phyloP scores from a whole-genome alignment of 2,329 filamentous ascomycete species.

The Biscogniauxia mediterranea region DNA sequence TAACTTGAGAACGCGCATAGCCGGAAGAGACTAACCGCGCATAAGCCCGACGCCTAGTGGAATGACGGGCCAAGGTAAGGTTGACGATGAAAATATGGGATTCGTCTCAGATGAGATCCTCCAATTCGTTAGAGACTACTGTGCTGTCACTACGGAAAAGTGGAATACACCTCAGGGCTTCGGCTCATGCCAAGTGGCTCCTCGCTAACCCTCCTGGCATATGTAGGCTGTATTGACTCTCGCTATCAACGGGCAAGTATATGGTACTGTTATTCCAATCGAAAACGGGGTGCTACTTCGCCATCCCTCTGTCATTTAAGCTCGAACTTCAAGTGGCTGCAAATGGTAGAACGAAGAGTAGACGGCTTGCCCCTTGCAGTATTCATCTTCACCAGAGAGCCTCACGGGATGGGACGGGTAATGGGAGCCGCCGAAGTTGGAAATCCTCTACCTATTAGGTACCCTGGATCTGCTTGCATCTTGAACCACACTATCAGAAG shows the following conservation, averaged over 20 bases:
- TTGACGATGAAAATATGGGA: not conserved
- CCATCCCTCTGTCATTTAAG: not conserved
- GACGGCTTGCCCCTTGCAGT: not conserved
- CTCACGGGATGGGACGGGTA: not conserved
- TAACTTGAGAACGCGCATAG: not conserved
- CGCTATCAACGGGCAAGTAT: slow-evolving; percentile 29
- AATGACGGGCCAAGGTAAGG: not conserved
- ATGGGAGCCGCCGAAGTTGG: not conserved
- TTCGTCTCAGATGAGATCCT: not conserved
- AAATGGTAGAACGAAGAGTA: not conserved
- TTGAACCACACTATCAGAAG: not conserved
- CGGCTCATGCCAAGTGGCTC: not conserved
- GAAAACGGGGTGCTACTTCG: slow-evolving; percentile 25
- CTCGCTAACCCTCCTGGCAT: not conserved
- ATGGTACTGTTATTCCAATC: slow-evolving; percentile 25
- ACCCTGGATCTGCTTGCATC: not conserved
- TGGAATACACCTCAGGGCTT: not conserved
- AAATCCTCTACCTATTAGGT: not conserved
- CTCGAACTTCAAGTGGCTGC: not conserved
- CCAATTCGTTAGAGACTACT: not conserved
- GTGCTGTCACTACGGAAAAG: not conserved
- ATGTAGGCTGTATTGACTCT: slow-evolving; percentile 25
- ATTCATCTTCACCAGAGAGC: not conserved
- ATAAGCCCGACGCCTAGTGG: not conserved
- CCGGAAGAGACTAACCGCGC: not conserved